Base-by-base conservation (phyloP, 371 early-diverging fungal species). In the Mucor saturninus region DNA sequence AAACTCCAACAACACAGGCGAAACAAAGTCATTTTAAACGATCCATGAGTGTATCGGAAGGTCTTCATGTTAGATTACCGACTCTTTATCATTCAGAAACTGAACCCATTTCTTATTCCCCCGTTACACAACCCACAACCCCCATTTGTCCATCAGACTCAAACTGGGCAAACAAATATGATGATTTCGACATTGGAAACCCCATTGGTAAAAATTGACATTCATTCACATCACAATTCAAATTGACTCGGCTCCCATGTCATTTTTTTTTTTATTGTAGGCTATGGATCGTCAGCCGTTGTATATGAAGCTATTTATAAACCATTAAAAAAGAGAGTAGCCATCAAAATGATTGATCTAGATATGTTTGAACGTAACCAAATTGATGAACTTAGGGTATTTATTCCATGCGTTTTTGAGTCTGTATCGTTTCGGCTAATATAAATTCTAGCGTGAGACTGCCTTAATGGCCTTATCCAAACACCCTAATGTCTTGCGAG, bases 341-440 rank as follows among this genome's bases (percentile, higher is more conserved):
- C 93, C 30, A 81, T 94, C 43, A 96, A 96, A 69, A 86, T 93
- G 72, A 93, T 96, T 67, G 95, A 96, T 70, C 71, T 96, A 68
- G 96, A 96, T 72, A 84, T 88, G 87, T 96, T 96, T 85, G 95
- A 94, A 68, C 84, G 95, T 15, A 92, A 94, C 73, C 96, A 96
- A 73, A 95, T 95, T 50, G 95, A 94, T 67, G 94, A 94, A 72
- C 85, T 95, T 52, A 69, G 95, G 72, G 90, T 92, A 83, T 67
- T 59, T 46, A 59, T 53, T 54, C 42, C n/a, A 38, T 5, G 14
- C 50, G 29, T 50, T 28, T 30, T 35, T 6, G 8, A 35, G 8
- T 6, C 4, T 6, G 21, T 8, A 15, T 21, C 13, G 3, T 37
- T 59, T 21, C 21, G 29, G 29, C 50, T 59, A 57, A 46, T 30